Conservation (phyloP, 169 alveolate species). For the Eimeria acervulina region DNA sequence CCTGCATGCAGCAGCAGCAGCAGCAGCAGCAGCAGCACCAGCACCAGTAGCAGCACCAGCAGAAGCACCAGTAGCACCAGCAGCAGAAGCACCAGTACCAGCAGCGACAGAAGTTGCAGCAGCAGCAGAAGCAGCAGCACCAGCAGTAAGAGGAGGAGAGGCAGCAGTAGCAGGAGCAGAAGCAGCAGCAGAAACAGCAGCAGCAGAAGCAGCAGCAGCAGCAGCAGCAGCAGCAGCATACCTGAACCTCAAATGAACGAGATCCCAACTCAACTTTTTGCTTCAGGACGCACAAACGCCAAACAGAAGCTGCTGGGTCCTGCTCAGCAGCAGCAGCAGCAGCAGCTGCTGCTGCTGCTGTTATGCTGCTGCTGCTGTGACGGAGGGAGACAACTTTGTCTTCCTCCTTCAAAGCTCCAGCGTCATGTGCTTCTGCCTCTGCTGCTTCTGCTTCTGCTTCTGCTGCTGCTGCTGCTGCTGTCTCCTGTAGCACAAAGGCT, state of each 20-base stretch:
- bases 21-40: conserved; percentile 27
- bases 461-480: not conserved
- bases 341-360: conserved; percentile 40
- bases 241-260: conserved; percentile 81
- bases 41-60: not conserved
- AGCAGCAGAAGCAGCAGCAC: not conserved
- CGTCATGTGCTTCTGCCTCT: not conserved
- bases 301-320: conserved; percentile 6
- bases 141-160: not conserved
- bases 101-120: too few relatives aligned
- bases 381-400: not conserved
- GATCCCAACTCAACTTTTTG: conserved; percentile 79
- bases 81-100: conserved; percentile 1
- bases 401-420: not conserved
- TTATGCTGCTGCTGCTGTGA: not conserved
- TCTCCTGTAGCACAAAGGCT: conserved; percentile 9
- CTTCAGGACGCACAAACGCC: conserved; percentile 71
- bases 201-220: conserved; percentile 43
- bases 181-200: conserved; percentile 12
- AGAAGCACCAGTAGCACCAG: not conserved
- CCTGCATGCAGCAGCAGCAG: conserved; percentile 52
- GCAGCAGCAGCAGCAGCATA: conserved; percentile 47
- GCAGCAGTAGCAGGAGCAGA: conserved; percentile 20
- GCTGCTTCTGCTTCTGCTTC: too few relatives aligned
- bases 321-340: conserved; percentile 19